Conservation (phyloP, 768 basidiomycete species). For the Phylloporus rhodoxanthus region DNA sequence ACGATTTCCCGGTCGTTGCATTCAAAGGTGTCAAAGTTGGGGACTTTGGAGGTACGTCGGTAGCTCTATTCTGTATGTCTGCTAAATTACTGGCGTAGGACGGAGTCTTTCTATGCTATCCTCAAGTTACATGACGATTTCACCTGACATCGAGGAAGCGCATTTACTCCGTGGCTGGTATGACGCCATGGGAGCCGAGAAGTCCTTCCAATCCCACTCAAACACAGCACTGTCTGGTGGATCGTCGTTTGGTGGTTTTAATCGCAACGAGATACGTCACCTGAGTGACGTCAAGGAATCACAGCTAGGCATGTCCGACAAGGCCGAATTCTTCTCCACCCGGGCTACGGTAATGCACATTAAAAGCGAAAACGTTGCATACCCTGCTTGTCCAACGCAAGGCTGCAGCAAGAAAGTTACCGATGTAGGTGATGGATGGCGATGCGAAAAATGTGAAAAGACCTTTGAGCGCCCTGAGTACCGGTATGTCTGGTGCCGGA, state of each 20-base stretch:
- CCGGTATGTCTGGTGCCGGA: constrained; percentile 47
- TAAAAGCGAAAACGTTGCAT: constrained; percentile 73
- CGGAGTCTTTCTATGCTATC: constrained; percentile 81
- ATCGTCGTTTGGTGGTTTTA: constrained; percentile 45
- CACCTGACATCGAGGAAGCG: constrained; percentile 90
- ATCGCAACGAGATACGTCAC: constrained; percentile 66
- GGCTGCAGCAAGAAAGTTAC: constrained; percentile 89
- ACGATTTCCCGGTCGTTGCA: constrained; percentile 69
- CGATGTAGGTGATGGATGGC: constrained; percentile 65
- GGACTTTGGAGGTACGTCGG: constrained; percentile 70
- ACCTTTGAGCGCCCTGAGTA: constrained; percentile 66
- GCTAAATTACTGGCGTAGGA: constrained; percentile 38
- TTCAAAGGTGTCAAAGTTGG: constrained; percentile 93
- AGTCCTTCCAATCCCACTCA: constrained; percentile 69
- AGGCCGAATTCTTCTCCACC: constrained; percentile 71
- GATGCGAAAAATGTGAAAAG: constrained; percentile 84
- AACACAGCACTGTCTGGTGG: constrained; percentile 35
- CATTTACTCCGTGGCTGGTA: constrained; percentile 90
- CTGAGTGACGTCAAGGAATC: constrained; percentile 74
- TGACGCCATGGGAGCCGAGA: constrained; percentile 58
- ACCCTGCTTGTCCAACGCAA: constrained; percentile 80
- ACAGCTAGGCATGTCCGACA: constrained; percentile 70
- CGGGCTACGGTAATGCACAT: constrained; percentile 86
- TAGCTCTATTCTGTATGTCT: neutral
- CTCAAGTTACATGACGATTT: constrained; percentile 73